Evolutionary conservation across 1,139 yeast genomes (phyloP), one percentile per base, ranked within the genome.

Genomic region (Pneumocystis wakefieldiae): DNA sequence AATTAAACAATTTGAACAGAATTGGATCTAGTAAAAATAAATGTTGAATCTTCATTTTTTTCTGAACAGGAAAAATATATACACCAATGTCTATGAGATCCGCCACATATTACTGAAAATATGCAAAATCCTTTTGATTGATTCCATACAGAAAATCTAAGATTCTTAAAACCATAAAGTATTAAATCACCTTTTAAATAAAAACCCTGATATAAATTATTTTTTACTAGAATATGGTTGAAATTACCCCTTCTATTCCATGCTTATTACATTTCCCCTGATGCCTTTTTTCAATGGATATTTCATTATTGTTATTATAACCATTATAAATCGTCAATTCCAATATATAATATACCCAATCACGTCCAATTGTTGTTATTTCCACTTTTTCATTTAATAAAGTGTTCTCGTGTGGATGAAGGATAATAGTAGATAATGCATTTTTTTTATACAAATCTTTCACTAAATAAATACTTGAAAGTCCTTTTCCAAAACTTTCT

Each of bases 41-140:
- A 15, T 70, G 75, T 68, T 78, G 80, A 68, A 70, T 75, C 62
- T 73, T 76, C 2, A 66, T 67, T 12, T 68, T 66, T 17, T 68
- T 62, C 29, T 70, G 67, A 15, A 72, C 68, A 63, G 74, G 71
- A 35, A 86, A 75, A 59, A 78, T 77, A 67, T 39, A 57, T 57
- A 29, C n/a, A 19, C 96, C 97, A 92, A 66, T 83, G 81, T 67
- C 97, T 78, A 71, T 91, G 97, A 1, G 92, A 82, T 0, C 97
- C 97, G 29, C 97, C 97, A 73, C 97, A 92, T n/a, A 79, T 74
- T 67, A 84, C 88, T 66, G 82, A 81, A 64, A 81, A 77, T 3
- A 88, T 72, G 71, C 90, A 96, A 62, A 80, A 78, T 68, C 87
- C 91, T 58, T 80, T 77, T 0, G 91, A 83, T 70, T 89, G 96